Evolutionary conservation across 352 stramenopile species (phyloP).

Genomic region (Pythium aphanidermatum): DNA sequence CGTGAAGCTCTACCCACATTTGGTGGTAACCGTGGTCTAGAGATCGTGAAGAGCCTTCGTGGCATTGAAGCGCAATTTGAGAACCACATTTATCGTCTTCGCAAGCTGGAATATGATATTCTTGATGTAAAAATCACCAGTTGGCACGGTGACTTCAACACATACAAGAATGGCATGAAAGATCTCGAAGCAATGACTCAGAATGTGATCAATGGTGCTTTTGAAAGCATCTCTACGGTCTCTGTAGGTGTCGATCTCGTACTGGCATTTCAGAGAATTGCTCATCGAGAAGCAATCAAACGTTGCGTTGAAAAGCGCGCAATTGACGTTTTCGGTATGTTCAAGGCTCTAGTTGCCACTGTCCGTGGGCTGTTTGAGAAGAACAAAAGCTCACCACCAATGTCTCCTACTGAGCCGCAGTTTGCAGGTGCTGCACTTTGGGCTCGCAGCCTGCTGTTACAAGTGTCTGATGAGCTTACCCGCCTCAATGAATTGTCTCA

Average conservation of each 20-base stretch:
- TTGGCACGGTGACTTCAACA: slow-evolving; percentile 95
- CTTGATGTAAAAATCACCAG: slow-evolving; percentile 93
- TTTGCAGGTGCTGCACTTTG: slow-evolving; percentile 91
- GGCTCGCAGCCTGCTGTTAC: slow-evolving; percentile 84
- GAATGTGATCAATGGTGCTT: slow-evolving; percentile 94
- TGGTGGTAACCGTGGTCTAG: slow-evolving; percentile 87
- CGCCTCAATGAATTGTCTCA: slow-evolving; percentile 66
- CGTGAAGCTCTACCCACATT: slow-evolving; percentile 81
- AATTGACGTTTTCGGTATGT: slow-evolving; percentile 90
- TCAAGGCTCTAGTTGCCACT: slow-evolving; percentile 71
- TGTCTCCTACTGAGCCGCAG: slow-evolving; percentile 87
- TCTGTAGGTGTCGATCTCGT: slow-evolving; percentile 87
- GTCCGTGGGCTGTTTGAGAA: slow-evolving; percentile 91
- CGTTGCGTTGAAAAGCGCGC: slow-evolving; percentile 92
- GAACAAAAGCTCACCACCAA: slow-evolving; percentile 73
- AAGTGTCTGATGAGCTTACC: slow-evolving; percentile 69
- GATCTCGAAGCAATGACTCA: slow-evolving; percentile 95
- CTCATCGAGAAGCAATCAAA: slow-evolving; percentile 90
- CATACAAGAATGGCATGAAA: slow-evolving; percentile 95
- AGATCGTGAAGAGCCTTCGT: slow-evolving; percentile 90
- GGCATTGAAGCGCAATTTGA: slow-evolving; percentile 93
- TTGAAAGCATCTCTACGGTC: slow-evolving; percentile 90
- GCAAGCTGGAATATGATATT: slow-evolving; percentile 91
- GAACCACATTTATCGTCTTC: slow-evolving; percentile 83
- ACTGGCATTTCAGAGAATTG: slow-evolving; percentile 90